A percentile compares a stretch with the other conserved stretches of the same genome.
phyloP scores from a whole-genome alignment of 495 filamentous ascomycete genomes.

The Hypoxylon cercidicola region DNA sequence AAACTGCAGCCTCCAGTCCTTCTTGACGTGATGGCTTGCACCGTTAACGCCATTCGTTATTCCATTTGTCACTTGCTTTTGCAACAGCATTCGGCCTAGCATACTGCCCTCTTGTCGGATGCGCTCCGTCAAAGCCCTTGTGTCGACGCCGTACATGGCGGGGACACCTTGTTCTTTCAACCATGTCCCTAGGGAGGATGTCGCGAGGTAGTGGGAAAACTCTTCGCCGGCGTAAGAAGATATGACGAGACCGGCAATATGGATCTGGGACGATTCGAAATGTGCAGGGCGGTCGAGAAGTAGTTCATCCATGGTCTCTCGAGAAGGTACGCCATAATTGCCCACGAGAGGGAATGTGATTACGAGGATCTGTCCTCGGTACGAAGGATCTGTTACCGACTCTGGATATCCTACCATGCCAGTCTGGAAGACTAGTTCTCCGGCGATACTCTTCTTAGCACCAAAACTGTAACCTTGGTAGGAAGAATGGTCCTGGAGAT shows the following conservation, averaged over 20 bases:
- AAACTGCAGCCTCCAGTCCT: constrained; percentile 72
- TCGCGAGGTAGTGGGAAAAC: constrained; percentile 91
- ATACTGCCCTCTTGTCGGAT: constrained; percentile 95
- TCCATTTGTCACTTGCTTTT: constrained; percentile 68
- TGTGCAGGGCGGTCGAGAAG: constrained; percentile 85
- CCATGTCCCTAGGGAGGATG: constrained; percentile 91
- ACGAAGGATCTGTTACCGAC: constrained; percentile 91
- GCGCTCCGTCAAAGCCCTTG: constrained; percentile 89
- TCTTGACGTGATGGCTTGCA: constrained; percentile 36
- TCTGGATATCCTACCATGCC: constrained; percentile 99
- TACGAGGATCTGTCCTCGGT: constrained; percentile 90
- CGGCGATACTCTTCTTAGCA: constrained; percentile 87
- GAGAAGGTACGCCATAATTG: constrained; percentile 93
- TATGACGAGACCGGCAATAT: constrained; percentile 88
- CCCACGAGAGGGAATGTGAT: constrained; percentile 91
- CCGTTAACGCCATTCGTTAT: constrained; percentile 50
- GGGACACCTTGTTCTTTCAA: constrained; percentile 94
- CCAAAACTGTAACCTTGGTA: constrained; percentile 97
- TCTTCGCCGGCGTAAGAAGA: constrained; percentile 93
- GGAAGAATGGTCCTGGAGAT: constrained; percentile 87
- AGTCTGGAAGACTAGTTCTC: constrained; percentile 98
- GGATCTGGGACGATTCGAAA: constrained; percentile 91
- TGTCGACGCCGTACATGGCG: constrained; percentile 97
- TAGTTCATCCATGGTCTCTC: constrained; percentile 81
- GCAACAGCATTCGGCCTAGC: constrained; percentile 87